A percentile compares a stretch with the other conserved stretches of the same genome.
phyloP scores from a whole-genome alignment of 768 basidiomycete species.

The Leccinum truebloodii region DNA sequence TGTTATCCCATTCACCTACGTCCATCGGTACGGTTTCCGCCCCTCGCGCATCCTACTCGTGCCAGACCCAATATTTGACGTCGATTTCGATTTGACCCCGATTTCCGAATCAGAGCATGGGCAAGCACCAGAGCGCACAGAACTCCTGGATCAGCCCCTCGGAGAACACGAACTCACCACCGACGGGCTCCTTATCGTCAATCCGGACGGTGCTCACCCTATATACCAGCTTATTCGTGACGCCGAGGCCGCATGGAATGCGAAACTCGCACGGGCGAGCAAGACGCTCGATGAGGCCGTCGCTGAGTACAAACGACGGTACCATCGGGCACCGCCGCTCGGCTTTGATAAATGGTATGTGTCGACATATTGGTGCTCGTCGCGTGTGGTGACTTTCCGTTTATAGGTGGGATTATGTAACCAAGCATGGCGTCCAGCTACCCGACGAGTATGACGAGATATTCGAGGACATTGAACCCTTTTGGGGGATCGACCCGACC shows the following conservation, averaged over 20 bases:
- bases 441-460: slow-evolving; percentile 53
- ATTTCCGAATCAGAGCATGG: neutral
- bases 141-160: neutral
- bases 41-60: neutral
- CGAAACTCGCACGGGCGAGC: slow-evolving; percentile 37
- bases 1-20: neutral
- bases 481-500: slow-evolving; percentile 37
- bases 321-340: slow-evolving; percentile 37
- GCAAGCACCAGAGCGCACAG: neutral
- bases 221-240: slow-evolving; percentile 42
- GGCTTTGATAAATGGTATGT: slow-evolving; percentile 46
- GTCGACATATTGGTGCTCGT: slow-evolving; percentile 2
- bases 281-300: slow-evolving; percentile 39
- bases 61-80: neutral
- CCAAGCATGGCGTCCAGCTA: slow-evolving; percentile 39
- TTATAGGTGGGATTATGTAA: slow-evolving; percentile 45
- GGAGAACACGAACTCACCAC: slow-evolving; percentile 24
- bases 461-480: slow-evolving; percentile 36
- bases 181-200: slow-evolving; percentile 37
- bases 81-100: neutral
- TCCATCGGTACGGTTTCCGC: neutral
- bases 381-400: neutral
- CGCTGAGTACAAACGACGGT: slow-evolving; percentile 39
- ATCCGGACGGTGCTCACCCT: slow-evolving; percentile 41
- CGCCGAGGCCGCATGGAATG: slow-evolving; percentile 39